Evolutionary conservation across 1,284 basidiomycete genomes (phyloP), one percentile per base, ranked within the genome.

Genomic region (Omphalotus olearius): DNA sequence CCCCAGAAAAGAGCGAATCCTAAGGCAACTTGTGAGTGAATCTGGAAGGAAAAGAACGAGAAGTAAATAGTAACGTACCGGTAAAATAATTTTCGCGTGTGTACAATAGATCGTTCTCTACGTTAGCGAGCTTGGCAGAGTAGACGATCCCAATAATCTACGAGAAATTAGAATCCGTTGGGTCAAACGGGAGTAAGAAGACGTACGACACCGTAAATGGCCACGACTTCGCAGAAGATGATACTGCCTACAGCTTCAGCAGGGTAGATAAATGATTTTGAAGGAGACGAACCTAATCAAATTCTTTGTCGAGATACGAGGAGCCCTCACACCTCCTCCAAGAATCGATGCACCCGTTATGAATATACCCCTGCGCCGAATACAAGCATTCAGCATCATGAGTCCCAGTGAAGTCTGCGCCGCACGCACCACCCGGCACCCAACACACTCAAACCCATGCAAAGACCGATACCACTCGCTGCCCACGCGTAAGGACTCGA

Each of bases 151-250:
- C 90, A 64, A 94, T 93, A 63, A 95, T 93, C 91, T 93, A 51
- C 3, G 17, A 16, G 20, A 16, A 10, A 33, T 33, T 42, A 36
- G 18, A 35, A 42, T 39, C 33, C 26, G 23, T 46, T 18, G 46
- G 14, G 18, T 13, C 36, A 45, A 42, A 20, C 50, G 30, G 45
- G n/a, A 30, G 35, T 33, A 43, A 47, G 35, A 17, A 23, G 30
- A 79, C 88, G 56, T 69, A 95, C 93, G 47, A 93, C 91, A 52
- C 90, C 95, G 69, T 96, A 97, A 64, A 97, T 97, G 56, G 93
- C 94, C 18, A 97, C 93, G 60, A 98, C 96, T 76, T 99, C 96
- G 68, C 96, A 98, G 76, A 99, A 98, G 66, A 99, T 98, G 74
- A 99, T 95, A 58, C 93, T 96, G 61, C 10, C 42, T 9, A 6